Conservation (phyloP, 2,329 filamentous ascomycete genomes). For the Trichoderma sp. region DNA sequence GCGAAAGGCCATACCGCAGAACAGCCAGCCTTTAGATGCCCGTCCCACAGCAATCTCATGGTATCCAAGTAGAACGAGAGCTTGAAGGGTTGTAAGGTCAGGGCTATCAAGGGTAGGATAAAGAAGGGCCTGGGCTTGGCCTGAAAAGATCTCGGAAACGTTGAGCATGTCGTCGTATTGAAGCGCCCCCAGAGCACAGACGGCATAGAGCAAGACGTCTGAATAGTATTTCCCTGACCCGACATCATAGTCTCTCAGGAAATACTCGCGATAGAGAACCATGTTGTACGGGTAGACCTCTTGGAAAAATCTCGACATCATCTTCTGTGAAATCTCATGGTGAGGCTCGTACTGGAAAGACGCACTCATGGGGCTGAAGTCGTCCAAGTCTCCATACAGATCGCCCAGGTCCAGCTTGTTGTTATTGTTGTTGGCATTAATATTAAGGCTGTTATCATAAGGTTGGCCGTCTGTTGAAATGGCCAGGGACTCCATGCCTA, state of each 20-base stretch:
- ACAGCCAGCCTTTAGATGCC: slow-evolving; percentile 51
- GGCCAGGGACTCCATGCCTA: slow-evolving; percentile 9
- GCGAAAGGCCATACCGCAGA: slow-evolving; percentile 52
- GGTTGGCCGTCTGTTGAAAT: background rate
- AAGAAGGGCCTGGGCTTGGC: slow-evolving; percentile 45
- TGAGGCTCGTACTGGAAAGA: slow-evolving; percentile 42
- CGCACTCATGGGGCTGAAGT: slow-evolving; percentile 21
- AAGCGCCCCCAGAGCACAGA: slow-evolving; percentile 50
- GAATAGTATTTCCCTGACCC: slow-evolving; percentile 49
- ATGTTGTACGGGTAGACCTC: slow-evolving; percentile 49
- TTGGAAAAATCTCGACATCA: slow-evolving; percentile 50
- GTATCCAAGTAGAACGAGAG: slow-evolving; percentile 45
- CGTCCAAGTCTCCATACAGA: slow-evolving; percentile 17
- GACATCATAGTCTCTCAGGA: slow-evolving; percentile 48
- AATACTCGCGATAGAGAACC: slow-evolving; percentile 51
- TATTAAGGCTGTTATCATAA: background rate
- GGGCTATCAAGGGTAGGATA: slow-evolving; percentile 45
- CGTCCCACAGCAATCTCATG: slow-evolving; percentile 47
- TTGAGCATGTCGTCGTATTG: slow-evolving; percentile 41
- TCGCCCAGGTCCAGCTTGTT: background rate
- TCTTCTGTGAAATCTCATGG: slow-evolving; percentile 42
- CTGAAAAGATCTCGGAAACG: slow-evolving; percentile 44
- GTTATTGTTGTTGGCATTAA: background rate
- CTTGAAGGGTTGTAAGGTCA: slow-evolving; percentile 47
- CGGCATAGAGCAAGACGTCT: slow-evolving; percentile 47